Evolutionary conservation across 139 green algal genomes (phyloP).

Genomic region (Edaphochlamys debaryana): DNA sequence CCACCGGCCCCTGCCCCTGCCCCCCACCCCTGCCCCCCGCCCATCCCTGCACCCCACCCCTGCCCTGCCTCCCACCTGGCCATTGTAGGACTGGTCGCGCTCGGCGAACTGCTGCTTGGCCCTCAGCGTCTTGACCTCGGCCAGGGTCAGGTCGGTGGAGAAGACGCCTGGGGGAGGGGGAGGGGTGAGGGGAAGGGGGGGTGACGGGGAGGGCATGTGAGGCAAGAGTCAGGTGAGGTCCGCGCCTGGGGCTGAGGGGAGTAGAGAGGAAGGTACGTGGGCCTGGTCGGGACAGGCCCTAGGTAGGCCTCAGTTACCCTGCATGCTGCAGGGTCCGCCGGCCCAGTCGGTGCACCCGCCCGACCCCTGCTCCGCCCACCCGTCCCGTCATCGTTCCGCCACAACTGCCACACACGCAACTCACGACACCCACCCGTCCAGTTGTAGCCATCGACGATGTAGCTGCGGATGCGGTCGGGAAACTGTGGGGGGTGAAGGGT

Average conservation of each 20-base stretch:
- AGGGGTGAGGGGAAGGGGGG: too few relatives aligned
- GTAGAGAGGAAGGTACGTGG: background rate
- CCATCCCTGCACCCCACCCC: background rate
- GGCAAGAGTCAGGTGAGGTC: background rate
- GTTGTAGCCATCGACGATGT: slow-evolving; percentile 53
- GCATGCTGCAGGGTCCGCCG: too few relatives aligned
- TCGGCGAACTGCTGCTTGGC: slow-evolving; percentile 45
- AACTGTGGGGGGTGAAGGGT: too few relatives aligned
- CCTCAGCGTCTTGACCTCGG: slow-evolving; percentile 62
- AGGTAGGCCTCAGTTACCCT: background rate
- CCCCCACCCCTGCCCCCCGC: too few relatives aligned
- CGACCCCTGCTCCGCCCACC: too few relatives aligned
- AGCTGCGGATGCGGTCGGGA: slow-evolving; percentile 19
- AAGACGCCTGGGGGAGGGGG: slow-evolving; percentile 41
- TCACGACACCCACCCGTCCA: slow-evolving; percentile 12
- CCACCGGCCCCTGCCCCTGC: too few relatives aligned
- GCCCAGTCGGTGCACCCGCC: background rate
- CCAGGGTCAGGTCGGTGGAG: slow-evolving; percentile 64
- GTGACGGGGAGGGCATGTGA: background rate
- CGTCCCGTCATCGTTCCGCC: too few relatives aligned
- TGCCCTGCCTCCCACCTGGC: background rate
- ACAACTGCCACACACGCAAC: too few relatives aligned
- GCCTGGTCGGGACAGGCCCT: background rate
- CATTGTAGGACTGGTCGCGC: slow-evolving; percentile 45
- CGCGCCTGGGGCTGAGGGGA: too few relatives aligned